Base-by-base conservation (phyloP, 2,329 filamentous ascomycete species). In the Fusarium subtropicale region DNA sequence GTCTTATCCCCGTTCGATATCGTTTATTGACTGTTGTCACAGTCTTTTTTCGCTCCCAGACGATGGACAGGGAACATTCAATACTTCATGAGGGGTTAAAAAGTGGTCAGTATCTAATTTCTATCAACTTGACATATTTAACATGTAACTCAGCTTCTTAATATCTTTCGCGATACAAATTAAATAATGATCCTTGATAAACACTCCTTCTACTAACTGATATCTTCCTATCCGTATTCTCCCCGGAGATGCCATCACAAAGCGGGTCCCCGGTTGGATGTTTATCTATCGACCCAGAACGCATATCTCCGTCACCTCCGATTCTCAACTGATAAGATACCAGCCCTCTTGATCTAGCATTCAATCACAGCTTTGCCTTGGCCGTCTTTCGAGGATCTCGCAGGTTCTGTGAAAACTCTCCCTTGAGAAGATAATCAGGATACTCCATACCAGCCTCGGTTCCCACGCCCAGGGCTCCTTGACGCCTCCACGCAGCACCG, bases 401-500 rank as follows among this genome's bases (percentile, higher is more conserved):
- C 31, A 81, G 61, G 12, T 78, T 68, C 58, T 76, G 70, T 6
- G 79, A 79, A 48, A 80, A 76, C 59, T 77, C 69, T 3, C 77
- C 79, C 24, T 60, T 73, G 44, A 81, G 64, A 45, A 83, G 60
- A 66, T 83, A 88, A 38, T 86, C 81, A 0, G 87, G 87, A 65
- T 89, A 89, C 69, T 78, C 74, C 81, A 86, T 84, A 15, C 75
- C 76, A 7, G 76, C 72, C 53, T 86, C 85, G 7, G 84, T 69
- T 2, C 86, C 86, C 11, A 87, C 81, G 4, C 74, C 77, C 46
- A 81, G 68, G 3, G 78, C 81, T 33, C 82, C 82, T 68, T 86
- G 83, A 46, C 85, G 76, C 64, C 86, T 82, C 87, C 87, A 89
- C 2, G 84, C 81, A 1, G 81, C 86, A 31, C 88, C 89, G 72